Evolutionary conservation across 371 early-diverging fungal species (phyloP), one percentile per base, ranked within the genome.

Genomic region (Apophysomyces elegans): DNA sequence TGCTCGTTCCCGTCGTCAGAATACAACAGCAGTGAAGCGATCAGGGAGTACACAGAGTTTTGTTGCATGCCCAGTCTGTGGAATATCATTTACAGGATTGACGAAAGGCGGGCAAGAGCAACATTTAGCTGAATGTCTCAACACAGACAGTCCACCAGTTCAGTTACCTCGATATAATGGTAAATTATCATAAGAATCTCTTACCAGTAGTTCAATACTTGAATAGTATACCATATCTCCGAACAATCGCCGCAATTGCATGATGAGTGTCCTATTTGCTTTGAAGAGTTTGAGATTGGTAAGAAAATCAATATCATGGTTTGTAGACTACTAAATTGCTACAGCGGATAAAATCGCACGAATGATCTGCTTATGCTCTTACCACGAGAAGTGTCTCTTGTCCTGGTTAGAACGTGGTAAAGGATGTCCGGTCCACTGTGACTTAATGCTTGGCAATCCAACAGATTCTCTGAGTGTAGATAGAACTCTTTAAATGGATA

Each of bases 261-360:
- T 43, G 86, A 86, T 69, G 96, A 96, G 73, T 96, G 96, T 67
- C 85, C 92, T 1, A 96, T 96, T 59, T 96, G 96, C 80, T 91
- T 96, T 80, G 94, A 95, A 59, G 96, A 96, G 71, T 95, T 93
- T 82, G 83, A 75, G 61, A 65, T 80, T 70, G 89, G 90, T 87
- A 73, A 39, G 62, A 56, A 65, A 9, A 26, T n/a, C 37, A 36
- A 47, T 62, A 12, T 21, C 46, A n/a, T 56, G 47, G 32, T 26
- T 68, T 56, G 57, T 36, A 18, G 3, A 66, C 35, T 4, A 7
- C 41, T 38, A 45, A 45, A 56, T 16, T 3, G 9, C 35, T 16
- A 44, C 50, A 82, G 88, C 87, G 39, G 85, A 91, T 56, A 81
- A 86, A 16, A 81, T 94, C 36, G 93, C 95, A 4, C 72, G 94